Conservation (phyloP, 495 filamentous ascomycete genomes). For the Penicillium argentinense region DNA sequence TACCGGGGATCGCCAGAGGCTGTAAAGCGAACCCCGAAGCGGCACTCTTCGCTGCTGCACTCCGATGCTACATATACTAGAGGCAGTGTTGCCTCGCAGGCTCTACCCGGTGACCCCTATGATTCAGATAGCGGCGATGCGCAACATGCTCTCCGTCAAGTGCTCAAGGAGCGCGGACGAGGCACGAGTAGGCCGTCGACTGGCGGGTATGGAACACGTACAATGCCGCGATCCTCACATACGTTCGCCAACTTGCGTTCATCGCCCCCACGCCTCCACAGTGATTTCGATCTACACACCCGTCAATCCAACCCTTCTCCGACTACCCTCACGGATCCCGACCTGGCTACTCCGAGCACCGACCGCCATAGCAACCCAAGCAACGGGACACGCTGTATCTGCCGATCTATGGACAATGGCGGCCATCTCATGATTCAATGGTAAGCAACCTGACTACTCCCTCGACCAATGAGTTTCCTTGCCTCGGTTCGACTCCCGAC, state of each 20-base stretch:
- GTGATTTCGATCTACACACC: slow-evolving; percentile 38
- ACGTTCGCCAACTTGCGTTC: slow-evolving; percentile 43
- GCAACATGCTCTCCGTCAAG: slow-evolving; percentile 67
- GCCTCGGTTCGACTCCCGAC: too few species aligned
- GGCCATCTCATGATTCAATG: slow-evolving; percentile 81
- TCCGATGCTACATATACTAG: slow-evolving; percentile 38
- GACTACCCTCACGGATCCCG: slow-evolving; percentile 65
- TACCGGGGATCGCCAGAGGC: slow-evolving; percentile 36
- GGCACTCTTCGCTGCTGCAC: slow-evolving; percentile 33
- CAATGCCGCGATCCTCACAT: slow-evolving; percentile 30
- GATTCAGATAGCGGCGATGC: slow-evolving; percentile 55
- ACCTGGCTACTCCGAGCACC: slow-evolving; percentile 64
- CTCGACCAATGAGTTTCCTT: too few species aligned
- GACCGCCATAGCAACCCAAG: slow-evolving; percentile 55
- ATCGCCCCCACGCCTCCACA: slow-evolving; percentile 45
- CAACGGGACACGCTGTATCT: slow-evolving; percentile 70
- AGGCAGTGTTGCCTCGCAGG: slow-evolving; percentile 52
- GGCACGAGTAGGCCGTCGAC: slow-evolving; percentile 40
- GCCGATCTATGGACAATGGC: slow-evolving; percentile 63
- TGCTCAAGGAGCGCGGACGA: slow-evolving; percentile 62
- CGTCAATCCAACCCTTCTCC: slow-evolving; percentile 57
- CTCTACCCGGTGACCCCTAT: slow-evolving; percentile 50
- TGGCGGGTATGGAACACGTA: slow-evolving; percentile 29
- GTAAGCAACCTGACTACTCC: slow-evolving; percentile 57
- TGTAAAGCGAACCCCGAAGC: slow-evolving; percentile 38